phyloP scores from a whole-genome alignment of 768 basidiomycete genomes.

The Kwoniella pini region DNA sequence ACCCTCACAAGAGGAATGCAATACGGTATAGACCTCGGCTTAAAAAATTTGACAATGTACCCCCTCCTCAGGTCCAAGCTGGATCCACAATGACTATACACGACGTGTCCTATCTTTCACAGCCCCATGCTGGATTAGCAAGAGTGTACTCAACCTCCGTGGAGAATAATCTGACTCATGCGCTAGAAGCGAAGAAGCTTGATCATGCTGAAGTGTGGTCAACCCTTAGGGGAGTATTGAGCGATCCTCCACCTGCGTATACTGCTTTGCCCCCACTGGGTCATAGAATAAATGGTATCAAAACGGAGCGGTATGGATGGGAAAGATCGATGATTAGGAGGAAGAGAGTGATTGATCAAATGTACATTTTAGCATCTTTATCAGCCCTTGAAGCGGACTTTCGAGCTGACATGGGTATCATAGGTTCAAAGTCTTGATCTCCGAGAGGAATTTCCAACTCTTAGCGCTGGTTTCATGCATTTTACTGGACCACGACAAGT shows the following conservation, averaged over 20 bases:
- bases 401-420: background rate
- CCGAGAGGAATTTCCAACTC: conserved; percentile 41
- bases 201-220: conserved; percentile 47
- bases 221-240: conserved; percentile 32
- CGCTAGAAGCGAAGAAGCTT: conserved; percentile 32
- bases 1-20: conserved; percentile 26
- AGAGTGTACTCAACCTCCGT: conserved; percentile 26
- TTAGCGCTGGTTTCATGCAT: conserved; percentile 41
- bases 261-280: conserved; percentile 26
- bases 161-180: conserved; percentile 31
- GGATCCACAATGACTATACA: conserved; percentile 45
- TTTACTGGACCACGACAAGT: conserved; percentile 23
- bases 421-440: conserved; percentile 33
- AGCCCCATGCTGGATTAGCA: conserved; percentile 31
- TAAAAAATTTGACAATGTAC: conserved; percentile 20
- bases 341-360: conserved; percentile 28
- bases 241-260: conserved; percentile 44
- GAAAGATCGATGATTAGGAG: conserved; percentile 32
- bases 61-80: conserved; percentile 31
- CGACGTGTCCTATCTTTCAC: conserved; percentile 20
- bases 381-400: no score
- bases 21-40: conserved; percentile 19
- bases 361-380: conserved; percentile 23
- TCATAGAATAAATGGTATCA: conserved; percentile 5
- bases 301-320: conserved; percentile 35